These are phyloP conservation scores for Cladosporium velox DNA, from an alignment of 2,329 filamentous ascomycete genomes.

Conservation along the genomic window DNA sequence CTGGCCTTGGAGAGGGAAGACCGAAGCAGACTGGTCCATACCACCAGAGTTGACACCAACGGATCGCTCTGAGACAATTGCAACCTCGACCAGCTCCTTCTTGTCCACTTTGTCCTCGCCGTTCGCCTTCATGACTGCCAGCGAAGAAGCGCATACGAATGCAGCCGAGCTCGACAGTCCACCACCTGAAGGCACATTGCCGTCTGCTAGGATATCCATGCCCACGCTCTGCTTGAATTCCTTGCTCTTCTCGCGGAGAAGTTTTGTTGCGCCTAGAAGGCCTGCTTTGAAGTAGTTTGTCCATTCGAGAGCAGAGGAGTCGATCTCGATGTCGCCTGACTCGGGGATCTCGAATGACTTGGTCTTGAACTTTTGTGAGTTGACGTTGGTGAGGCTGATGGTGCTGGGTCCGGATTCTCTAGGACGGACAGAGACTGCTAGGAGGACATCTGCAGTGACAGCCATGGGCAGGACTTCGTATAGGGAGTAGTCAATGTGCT, in stretches of 20 bases:
- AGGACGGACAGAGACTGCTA: conserved; percentile 69
- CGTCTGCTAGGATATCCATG: conserved; percentile 88
- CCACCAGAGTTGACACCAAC: conserved; percentile 97
- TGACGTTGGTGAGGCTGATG: conserved; percentile 78
- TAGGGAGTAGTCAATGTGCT: conserved; percentile 96
- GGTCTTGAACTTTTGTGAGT: conserved; percentile 71
- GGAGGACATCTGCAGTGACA: conserved; percentile 84
- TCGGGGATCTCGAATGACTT: conserved; percentile 71
- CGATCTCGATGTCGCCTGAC: conserved; percentile 64
- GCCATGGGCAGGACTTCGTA: conserved; percentile 97
- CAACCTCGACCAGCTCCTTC: conserved; percentile 86
- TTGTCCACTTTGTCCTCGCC: conserved; percentile 79
- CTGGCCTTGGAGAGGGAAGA: conserved; percentile 83
- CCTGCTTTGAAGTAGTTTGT: conserved; percentile 98
- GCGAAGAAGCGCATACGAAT: conserved; percentile 84
- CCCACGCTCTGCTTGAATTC: conserved; percentile 66
- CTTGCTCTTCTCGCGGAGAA: conserved; percentile 68
- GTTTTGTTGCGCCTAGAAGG: conserved; percentile 74
- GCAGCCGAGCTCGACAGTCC: conserved; percentile 92
- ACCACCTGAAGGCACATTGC: conserved; percentile 86
- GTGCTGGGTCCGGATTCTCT: conserved; percentile 57
- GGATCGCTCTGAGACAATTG: conserved; percentile 89
- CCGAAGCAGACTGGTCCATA: conserved; percentile 97
- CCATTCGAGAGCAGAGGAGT: conserved; percentile 86
- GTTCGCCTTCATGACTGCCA: conserved; percentile 86